phyloP scores from a whole-genome alignment of 2,329 filamentous ascomycete species.

The Celoporthe dispersa region DNA sequence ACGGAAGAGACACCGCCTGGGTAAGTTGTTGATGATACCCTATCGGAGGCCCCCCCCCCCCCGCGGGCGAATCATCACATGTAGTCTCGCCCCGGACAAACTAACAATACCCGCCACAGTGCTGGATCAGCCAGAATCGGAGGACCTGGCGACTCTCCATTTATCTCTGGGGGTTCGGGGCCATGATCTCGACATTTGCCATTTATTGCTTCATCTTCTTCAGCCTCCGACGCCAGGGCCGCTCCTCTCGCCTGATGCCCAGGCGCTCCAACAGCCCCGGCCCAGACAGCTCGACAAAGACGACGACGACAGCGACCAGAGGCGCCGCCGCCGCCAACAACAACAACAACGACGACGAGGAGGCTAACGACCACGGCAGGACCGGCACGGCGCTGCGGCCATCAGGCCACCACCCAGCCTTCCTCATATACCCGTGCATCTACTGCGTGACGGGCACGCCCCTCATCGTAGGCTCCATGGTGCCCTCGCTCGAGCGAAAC shows the following conservation, averaged over 20 bases:
- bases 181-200: constrained; percentile 42
- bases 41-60: too few species aligned
- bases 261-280: constrained; percentile 15
- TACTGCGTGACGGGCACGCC: constrained; percentile 73
- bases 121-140: constrained; percentile 64
- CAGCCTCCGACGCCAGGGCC: constrained; percentile 39
- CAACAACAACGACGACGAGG: too few species aligned
- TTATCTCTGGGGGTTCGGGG: constrained; percentile 66
- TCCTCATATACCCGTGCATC: constrained; percentile 70
- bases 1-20: constrained; percentile 21
- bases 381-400: constrained; percentile 36
- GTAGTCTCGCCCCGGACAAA: background rate
- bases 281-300: background rate
- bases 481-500: constrained; percentile 14
- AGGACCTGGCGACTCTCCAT: constrained; percentile 60
- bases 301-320: background rate
- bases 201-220: constrained; percentile 49
- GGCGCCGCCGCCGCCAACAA: too few species aligned
- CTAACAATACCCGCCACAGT: constrained; percentile 17
- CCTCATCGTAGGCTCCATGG: constrained; percentile 58
- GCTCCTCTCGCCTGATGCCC: constrained; percentile 33
- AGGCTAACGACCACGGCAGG: constrained; percentile 18
- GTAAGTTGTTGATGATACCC: constrained; percentile 11
- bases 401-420: constrained; percentile 51
- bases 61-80: too few species aligned